Conservation (phyloP, 352 stramenopile species). For the Peronospora farinosa region DNA sequence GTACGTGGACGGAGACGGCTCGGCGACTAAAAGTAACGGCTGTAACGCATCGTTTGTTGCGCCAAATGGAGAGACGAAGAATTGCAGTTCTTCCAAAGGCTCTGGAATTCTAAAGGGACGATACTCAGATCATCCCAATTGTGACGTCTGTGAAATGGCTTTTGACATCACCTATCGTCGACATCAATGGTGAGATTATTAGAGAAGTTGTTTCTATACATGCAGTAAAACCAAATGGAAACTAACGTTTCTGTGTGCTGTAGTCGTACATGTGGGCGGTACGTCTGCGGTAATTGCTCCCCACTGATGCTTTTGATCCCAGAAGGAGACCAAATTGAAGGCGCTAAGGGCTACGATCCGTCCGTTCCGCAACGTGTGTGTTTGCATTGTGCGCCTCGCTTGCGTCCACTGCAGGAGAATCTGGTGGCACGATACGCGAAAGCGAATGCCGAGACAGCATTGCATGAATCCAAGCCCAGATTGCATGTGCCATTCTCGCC, state of each 20-base stretch:
- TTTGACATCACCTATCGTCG: slow-evolving; percentile 61
- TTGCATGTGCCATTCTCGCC: slow-evolving; percentile 50
- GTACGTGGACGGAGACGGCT: slow-evolving; percentile 20
- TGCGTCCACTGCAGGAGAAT: slow-evolving; percentile 45
- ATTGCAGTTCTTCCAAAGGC: slow-evolving; percentile 2
- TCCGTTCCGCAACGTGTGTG: slow-evolving; percentile 55
- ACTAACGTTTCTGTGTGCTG: slow-evolving; percentile 7
- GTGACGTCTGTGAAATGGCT: slow-evolving; percentile 47
- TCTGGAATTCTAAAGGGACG: slow-evolving; percentile 36
- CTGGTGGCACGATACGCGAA: slow-evolving; percentile 40
- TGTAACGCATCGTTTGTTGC: slow-evolving; percentile 11
- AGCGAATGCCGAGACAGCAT: slow-evolving; percentile 37
- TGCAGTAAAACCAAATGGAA: not conserved
- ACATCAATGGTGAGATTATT: slow-evolving; percentile 45
- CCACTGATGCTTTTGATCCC: slow-evolving; percentile 52
- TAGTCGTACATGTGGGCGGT: slow-evolving; percentile 48
- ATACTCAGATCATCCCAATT: slow-evolving; percentile 61
- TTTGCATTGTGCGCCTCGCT: slow-evolving; percentile 39
- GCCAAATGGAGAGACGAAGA: slow-evolving; percentile 6
- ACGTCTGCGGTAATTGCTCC: slow-evolving; percentile 54
- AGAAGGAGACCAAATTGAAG: slow-evolving; percentile 38
- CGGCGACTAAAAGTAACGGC: slow-evolving; percentile 5
- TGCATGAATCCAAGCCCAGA: slow-evolving; percentile 34
- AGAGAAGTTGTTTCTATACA: not conserved
- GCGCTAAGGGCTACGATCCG: slow-evolving; percentile 45